Evolutionary conservation across 2,329 filamentous ascomycete genomes (phyloP).

Genomic region (Metarhizium brunneum): DNA sequence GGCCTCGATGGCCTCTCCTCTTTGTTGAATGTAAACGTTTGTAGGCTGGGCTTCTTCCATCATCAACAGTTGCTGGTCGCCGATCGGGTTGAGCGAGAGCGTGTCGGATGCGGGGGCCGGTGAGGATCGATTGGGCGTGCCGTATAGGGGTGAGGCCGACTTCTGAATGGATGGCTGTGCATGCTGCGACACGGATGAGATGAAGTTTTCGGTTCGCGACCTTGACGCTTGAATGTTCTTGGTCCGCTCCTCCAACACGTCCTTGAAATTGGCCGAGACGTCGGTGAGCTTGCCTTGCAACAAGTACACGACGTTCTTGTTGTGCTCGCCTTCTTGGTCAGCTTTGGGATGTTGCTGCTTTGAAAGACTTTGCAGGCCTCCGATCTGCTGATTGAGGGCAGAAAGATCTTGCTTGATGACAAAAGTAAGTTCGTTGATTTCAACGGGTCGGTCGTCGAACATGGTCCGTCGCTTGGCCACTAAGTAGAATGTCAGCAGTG

Average conservation of each 20-base stretch:
- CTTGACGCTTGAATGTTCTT: conserved; percentile 96
- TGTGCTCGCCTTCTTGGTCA: conserved; percentile 88
- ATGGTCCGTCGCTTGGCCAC: conserved; percentile 94
- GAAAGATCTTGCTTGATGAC: conserved; percentile 97
- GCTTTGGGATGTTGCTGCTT: conserved; percentile 64
- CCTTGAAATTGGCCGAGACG: conserved; percentile 92
- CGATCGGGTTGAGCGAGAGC: conserved; percentile 70
- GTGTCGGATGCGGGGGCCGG: conserved; percentile 64
- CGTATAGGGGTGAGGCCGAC: conserved; percentile 80
- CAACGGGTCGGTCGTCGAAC: conserved; percentile 92
- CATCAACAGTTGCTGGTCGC: conserved; percentile 78
- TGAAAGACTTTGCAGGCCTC: conserved; percentile 67
- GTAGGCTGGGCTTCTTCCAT: conserved; percentile 84
- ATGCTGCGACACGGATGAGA: conserved; percentile 77
- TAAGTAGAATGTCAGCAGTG: conserved; percentile 21
- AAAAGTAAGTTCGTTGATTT: conserved; percentile 94
- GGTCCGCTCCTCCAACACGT: conserved; percentile 89
- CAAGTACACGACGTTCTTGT: conserved; percentile 91
- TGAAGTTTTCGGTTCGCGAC: conserved; percentile 91
- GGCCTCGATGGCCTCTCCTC: conserved; percentile 91
- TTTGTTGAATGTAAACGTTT: conserved; percentile 85
- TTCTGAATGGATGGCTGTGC: conserved; percentile 59
- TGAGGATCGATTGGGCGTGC: conserved; percentile 60
- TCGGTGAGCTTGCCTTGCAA: conserved; percentile 87
- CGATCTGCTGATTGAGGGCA: conserved; percentile 75